Base-by-base conservation (phyloP, 331 rosid genomes). In the Malus hybrid region DNA sequence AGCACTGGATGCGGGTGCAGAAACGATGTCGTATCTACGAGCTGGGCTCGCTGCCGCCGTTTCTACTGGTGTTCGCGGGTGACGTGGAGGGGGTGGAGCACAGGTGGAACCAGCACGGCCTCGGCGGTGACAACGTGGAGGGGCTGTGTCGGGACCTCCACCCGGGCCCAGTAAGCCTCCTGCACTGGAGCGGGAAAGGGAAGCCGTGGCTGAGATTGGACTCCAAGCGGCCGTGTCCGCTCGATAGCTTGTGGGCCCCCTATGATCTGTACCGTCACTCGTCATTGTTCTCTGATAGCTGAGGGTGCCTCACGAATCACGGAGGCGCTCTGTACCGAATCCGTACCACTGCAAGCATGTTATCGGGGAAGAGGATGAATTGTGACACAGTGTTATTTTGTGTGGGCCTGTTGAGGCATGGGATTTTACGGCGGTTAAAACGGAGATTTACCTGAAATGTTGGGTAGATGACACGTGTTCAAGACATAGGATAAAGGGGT, bases 171-270 rank as follows among this genome's bases (percentile, higher is more conserved):
- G 97, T 88, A 63, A 93, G 98, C 70, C 75, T 93, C 6, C 85
- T 93, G 28, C 98, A 93, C 66, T 93, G 98, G 98, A 93, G 98
- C 70, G 98, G 98, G 6, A 93, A 93, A 44, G 98, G 98, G 39
- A 93, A 93, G 80, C 98, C 98, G 0, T 93, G 98, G 98, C 86
- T 91, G 18, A 79, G 98, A 61, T 77, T 93, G 60, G 97, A 93
- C 80, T 85, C 97, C 0, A 91, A 86, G 80, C 83, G 80, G 70
- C 96, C 96, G 0, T 93, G 98, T 67, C 97, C 97, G 13, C 73
- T 91, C 80, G 98, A 93, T 83, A 88, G 91, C 58, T 52, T 93
- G 26, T 93, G 98, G 98, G 93, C 91, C 5, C 98, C 97, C 0
- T 93, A 93, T 55, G 98, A 93, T 80, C 88, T 93, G 8, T 83